Percentiles rank a stretch among this genome's conserved stretches.
These are phyloP conservation scores for Metarhizium brunneum DNA, from an alignment of 2,329 filamentous ascomycete genomes.

Conservation along the genomic window DNA sequence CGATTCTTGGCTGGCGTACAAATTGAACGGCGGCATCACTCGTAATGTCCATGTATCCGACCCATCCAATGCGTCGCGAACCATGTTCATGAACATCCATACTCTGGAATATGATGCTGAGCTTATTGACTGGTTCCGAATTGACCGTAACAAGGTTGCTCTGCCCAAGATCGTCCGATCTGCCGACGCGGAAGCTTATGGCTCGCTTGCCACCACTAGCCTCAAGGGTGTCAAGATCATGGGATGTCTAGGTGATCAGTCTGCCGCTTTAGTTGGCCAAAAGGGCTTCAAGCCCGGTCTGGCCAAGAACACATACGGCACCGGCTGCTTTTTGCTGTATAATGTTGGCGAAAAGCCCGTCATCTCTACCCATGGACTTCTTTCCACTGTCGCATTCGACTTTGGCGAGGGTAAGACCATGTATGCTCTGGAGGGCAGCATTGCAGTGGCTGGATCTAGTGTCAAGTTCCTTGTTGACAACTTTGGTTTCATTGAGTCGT, in stretches of 20 bases:
- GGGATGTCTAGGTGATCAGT: conserved; percentile 75
- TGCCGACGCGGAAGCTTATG: conserved; percentile 60
- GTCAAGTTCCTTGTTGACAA: conserved; percentile 59
- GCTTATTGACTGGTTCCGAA: conserved; percentile 64
- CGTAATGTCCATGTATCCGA: conserved; percentile 66
- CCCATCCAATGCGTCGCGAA: conserved; percentile 72
- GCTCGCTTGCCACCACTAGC: conserved; percentile 48
- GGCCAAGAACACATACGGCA: conserved; percentile 82
- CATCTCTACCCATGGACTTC: conserved; percentile 65
- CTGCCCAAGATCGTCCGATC: conserved; percentile 73
- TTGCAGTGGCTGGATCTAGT: conserved; percentile 67
- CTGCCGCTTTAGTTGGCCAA: conserved; percentile 70
- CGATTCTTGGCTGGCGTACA: conserved; percentile 73
- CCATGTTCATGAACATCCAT: conserved; percentile 80
- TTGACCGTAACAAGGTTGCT: conserved; percentile 59
- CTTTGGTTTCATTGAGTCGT: conserved; percentile 43
- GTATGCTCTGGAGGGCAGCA: conserved; percentile 69
- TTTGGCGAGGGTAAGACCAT: conserved; percentile 58
- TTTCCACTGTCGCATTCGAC: conserved; percentile 71
- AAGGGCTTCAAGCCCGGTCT: conserved; percentile 66
- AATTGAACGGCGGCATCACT: conserved; percentile 61
- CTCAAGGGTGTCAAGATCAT: conserved; percentile 62
- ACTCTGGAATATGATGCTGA: conserved; percentile 65
- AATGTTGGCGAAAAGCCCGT: conserved; percentile 74
- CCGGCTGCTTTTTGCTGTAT: conserved; percentile 76